A percentile compares a stretch with the other conserved stretches of the same genome.
These are phyloP conservation scores for Calocybe cyanea DNA, from an alignment of 768 basidiomycete species.

Conservation along the genomic window DNA sequence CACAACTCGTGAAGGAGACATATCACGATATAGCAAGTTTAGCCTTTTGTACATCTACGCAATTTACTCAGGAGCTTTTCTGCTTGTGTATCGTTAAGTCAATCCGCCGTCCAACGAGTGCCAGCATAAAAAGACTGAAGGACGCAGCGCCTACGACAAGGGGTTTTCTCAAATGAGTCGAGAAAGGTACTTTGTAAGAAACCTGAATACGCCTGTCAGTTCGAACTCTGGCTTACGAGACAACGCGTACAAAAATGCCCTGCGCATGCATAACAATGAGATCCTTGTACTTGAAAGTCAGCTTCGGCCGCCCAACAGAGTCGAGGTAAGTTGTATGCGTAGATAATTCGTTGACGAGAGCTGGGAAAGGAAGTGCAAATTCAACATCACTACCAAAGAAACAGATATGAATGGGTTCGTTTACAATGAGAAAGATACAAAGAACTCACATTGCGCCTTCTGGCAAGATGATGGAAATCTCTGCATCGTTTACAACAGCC, in stretches of 20 bases:
- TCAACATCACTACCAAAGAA: slow-evolving; percentile 61
- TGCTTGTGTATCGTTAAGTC: slow-evolving; percentile 46
- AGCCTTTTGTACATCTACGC: background rate
- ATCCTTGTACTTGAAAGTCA: slow-evolving; percentile 69
- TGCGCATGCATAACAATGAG: slow-evolving; percentile 79
- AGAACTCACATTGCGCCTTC: slow-evolving; percentile 89
- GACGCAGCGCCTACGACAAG: slow-evolving; percentile 71
- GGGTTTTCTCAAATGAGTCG: slow-evolving; percentile 86
- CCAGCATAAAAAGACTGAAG: slow-evolving; percentile 57
- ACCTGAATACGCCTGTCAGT: slow-evolving; percentile 45
- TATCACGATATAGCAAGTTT: background rate
- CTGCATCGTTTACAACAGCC: slow-evolving; percentile 76
- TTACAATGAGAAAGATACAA: background rate
- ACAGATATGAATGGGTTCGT: slow-evolving; percentile 10
- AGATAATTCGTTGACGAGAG: slow-evolving; percentile 54
- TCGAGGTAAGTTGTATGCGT: slow-evolving; percentile 89
- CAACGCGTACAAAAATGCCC: slow-evolving; percentile 70
- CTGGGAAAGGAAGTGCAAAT: slow-evolving; percentile 73
- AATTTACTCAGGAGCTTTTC: slow-evolving; percentile 25
- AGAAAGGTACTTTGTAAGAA: slow-evolving; percentile 77
- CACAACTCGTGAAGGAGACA: too few species aligned
- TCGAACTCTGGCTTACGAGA: slow-evolving; percentile 1
- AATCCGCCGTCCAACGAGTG: slow-evolving; percentile 40
- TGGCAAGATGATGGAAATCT: slow-evolving; percentile 78
- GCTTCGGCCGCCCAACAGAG: slow-evolving; percentile 78